Base-by-base conservation (phyloP, 2,329 filamentous ascomycete species). In the Rhexocercosporidium sp. region DNA sequence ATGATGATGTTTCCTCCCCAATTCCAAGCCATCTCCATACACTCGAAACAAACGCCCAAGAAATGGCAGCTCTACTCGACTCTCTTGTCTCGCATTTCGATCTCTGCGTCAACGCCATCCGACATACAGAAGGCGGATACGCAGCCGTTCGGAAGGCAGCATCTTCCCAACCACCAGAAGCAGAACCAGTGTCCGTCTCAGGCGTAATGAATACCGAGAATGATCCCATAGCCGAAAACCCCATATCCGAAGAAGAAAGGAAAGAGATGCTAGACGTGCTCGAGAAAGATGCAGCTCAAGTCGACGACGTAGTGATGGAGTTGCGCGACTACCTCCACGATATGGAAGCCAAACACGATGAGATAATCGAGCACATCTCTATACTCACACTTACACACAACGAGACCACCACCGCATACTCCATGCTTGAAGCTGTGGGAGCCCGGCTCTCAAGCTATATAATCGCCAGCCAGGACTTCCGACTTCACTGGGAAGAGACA, bases 31-130 rank as follows among this genome's bases (percentile, higher is more conserved):
- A 85, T 46, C 85, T 85, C 70, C 80, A 80, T 62, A 76, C 78
- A 7, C 71, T 78, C 14, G 76, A 78, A 72, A 64, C 59, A 3
- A 89, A 95, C 72, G 94, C 94, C 0, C 89, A 92, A 69, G 88
- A 90, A 73, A 95, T 96, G 89, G 95, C 94, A 5, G 85, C 90
- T 66, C 85, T 93, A 5, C 86, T 98, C 1, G 87, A 93, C 65
- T 93, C 91, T 0, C 82, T 98, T 3, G 94, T 93, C 8, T 88
- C 86, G 29, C 95, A 98, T 79, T 97, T 97, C 77, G 95, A 98
- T 78, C 88, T 97, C 71, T 97, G 95, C 78, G 92, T 97, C 16
- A 95, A 91, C 0, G 95, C 95, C 0, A 90, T 97, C 51, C 92
- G 94, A 67, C 93, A 95, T 60, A 97, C 94, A 3, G 94, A 97